Evolutionary conservation across 2,329 filamentous ascomycete genomes (phyloP).

Genomic region (Aspergillus fumigatiaffinis): DNA sequence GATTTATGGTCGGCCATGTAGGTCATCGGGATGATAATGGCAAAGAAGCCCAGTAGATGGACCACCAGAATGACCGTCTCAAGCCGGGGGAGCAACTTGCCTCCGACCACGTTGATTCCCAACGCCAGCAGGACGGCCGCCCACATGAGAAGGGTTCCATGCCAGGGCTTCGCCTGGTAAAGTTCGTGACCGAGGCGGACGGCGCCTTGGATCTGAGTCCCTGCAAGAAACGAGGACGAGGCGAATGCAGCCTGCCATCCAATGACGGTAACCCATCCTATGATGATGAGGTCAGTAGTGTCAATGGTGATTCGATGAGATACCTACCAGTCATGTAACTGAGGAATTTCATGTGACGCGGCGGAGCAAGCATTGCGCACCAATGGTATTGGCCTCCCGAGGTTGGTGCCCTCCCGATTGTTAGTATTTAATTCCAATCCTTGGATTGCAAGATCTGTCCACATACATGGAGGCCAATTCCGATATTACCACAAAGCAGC

Average conservation of each 20-base stretch:
- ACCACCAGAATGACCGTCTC: slow-evolving; percentile 49
- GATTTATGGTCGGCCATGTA: slow-evolving; percentile 40
- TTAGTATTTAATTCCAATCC: background rate
- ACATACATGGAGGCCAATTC: slow-evolving; percentile 33
- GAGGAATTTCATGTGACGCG: slow-evolving; percentile 29
- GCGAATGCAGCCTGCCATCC: slow-evolving; percentile 44
- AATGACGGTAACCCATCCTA: slow-evolving; percentile 40
- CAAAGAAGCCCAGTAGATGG: slow-evolving; percentile 52
- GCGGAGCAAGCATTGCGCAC: slow-evolving; percentile 40
- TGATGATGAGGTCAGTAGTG: background rate
- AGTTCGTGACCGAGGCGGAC: slow-evolving; percentile 33
- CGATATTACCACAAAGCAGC: slow-evolving; percentile 24
- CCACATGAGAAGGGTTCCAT: slow-evolving; percentile 48
- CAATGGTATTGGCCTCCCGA: slow-evolving; percentile 40
- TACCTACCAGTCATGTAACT: slow-evolving; percentile 36
- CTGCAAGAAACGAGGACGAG: slow-evolving; percentile 31
- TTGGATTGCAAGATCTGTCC: background rate
- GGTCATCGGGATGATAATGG: slow-evolving; percentile 47
- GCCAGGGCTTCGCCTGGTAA: slow-evolving; percentile 44
- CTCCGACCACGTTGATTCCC: slow-evolving; percentile 43
- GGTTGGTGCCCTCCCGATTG: slow-evolving; percentile 25
- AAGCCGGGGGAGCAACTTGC: slow-evolving; percentile 42
- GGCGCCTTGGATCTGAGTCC: slow-evolving; percentile 35
- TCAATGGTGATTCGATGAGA: background rate
- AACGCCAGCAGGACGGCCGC: slow-evolving; percentile 39